Evolutionary conservation across 768 basidiomycete genomes (phyloP), one percentile per base, ranked within the genome.

Genomic region (Serendipita sp.): DNA sequence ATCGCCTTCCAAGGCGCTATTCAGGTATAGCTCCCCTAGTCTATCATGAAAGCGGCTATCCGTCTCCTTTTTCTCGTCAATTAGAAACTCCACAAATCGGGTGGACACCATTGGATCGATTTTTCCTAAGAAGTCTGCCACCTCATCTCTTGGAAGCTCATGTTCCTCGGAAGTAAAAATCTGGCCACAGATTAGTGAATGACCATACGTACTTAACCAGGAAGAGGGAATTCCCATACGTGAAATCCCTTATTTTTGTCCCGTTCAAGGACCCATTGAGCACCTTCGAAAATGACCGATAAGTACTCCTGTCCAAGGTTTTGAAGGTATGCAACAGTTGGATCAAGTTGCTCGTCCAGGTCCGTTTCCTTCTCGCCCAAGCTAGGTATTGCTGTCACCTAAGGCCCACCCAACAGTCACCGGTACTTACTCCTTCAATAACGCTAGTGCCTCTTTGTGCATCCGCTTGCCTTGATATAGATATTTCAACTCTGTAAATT

Each of bases 121-220:
- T 30, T 74, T 75, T 65, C 91, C 86, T 24, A 99, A 79, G 71
- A 85, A 92, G 63, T 84, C 79, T 11, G 85, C 83, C 2, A 96
- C 90, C 0, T 77, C 77, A 33, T 79, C 76, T 2, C 84, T 81
- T 22, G 96, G 93, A 17, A 98, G 79, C 64, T 95, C 92, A 4
- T 88, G 88, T 63, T 97, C 93, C 69, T 97, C 95, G 0, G 94
- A 92, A 2, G 86, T 91, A 70, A 98, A 99, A 43, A 99, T 90
- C 92, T 96, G 67, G 1, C 5, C 38, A 11, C 24, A 20, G 45
- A 42, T 26, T 1, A 28, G 26, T 11, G 14, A 43, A 3, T 42
- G 17, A 30, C 38, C 38, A n/a, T n/a, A n/a, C 2, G 38, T 38
- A 24, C 31, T 30, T 42, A 34, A 26, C 48, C 34, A 4, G 3